These are phyloP conservation scores for Lycium barbarum DNA, from an alignment of 257 asterid genomes.

Conservation along the genomic window DNA sequence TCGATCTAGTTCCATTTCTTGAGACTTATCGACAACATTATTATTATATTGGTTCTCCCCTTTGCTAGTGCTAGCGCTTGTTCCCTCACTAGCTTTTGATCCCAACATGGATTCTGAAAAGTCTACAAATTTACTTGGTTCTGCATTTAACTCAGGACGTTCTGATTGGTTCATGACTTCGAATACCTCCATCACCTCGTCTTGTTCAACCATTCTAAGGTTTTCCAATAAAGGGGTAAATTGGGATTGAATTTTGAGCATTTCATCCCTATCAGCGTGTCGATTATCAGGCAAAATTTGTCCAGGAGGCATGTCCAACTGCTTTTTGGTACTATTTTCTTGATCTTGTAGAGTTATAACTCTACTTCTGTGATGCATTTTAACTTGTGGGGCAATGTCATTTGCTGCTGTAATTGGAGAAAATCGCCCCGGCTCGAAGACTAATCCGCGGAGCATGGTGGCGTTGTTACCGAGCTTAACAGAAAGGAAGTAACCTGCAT, in stretches of 20 bases:
- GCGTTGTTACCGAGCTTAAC: constrained; percentile 31
- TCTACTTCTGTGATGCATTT: constrained; percentile 27
- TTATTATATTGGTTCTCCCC: constrained; percentile 18
- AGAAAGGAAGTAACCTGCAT: constrained; percentile 38
- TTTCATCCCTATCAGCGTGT: constrained; percentile 29
- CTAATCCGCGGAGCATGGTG: constrained; percentile 28
- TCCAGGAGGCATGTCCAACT: constrained; percentile 2
- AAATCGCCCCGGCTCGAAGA: constrained; percentile 34
- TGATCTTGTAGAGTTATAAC: constrained; percentile 22
- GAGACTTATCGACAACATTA: constrained; percentile 32
- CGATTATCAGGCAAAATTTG: constrained; percentile 40
- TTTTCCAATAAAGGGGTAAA: constrained; percentile 43
- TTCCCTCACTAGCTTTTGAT: constrained; percentile 25
- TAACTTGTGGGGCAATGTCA: constrained; percentile 39
- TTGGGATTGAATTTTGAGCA: constrained; percentile 34
- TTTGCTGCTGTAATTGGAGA: constrained; percentile 36
- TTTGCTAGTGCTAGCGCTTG: constrained; percentile 19
- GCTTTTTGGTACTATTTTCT: constrained; percentile 31
- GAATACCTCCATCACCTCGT: constrained; percentile 69
- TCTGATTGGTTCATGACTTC: constrained; percentile 56
- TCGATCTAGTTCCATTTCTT: constrained; percentile 15
- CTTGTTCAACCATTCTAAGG: constrained; percentile 74
- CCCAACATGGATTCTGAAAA: constrained; percentile 34
- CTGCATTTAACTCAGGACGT: constrained; percentile 36
- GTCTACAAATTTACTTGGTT: constrained; percentile 28